Evolutionary conservation across 2,329 filamentous ascomycete species (phyloP).

Genomic region (Cadophora malorum): DNA sequence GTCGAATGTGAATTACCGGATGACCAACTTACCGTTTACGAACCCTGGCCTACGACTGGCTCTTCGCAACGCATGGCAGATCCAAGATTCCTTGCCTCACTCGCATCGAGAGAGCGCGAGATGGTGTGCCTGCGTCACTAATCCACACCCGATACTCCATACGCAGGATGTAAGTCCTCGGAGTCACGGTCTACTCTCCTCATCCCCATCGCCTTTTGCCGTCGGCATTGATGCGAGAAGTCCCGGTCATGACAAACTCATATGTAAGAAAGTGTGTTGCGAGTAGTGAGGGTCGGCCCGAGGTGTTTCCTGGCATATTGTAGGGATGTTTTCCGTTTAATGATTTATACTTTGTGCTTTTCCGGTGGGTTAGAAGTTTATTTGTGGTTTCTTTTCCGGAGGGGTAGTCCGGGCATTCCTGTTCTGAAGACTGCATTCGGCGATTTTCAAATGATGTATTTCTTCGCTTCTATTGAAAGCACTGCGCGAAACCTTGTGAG

Average conservation of each 20-base stretch:
- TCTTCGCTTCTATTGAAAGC: too few relatives aligned
- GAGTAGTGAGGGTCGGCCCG: neutral
- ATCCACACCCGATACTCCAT: too few relatives aligned
- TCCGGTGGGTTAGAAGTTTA: neutral
- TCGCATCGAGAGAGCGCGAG: too few relatives aligned
- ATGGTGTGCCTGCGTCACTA: too few relatives aligned
- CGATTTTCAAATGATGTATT: too few relatives aligned
- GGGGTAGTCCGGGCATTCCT: neutral
- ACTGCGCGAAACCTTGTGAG: too few relatives aligned
- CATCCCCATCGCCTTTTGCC: slow-evolving; percentile 15
- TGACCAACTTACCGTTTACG: neutral
- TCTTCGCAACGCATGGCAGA: neutral
- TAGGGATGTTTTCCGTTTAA: neutral
- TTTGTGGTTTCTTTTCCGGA: neutral
- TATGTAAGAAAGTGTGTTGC: neutral
- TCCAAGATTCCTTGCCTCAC: neutral
- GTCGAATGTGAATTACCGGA: neutral
- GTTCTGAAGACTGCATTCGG: neutral
- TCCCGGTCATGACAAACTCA: neutral
- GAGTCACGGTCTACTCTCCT: neutral
- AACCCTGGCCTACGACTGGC: neutral
- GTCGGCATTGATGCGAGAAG: slow-evolving; percentile 6
- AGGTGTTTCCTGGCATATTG: neutral
- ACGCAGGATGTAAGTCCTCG: neutral
- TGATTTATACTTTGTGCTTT: neutral